Evolutionary conservation across 805 yeast genomes (phyloP).

Genomic region (Candida michaelii): DNA sequence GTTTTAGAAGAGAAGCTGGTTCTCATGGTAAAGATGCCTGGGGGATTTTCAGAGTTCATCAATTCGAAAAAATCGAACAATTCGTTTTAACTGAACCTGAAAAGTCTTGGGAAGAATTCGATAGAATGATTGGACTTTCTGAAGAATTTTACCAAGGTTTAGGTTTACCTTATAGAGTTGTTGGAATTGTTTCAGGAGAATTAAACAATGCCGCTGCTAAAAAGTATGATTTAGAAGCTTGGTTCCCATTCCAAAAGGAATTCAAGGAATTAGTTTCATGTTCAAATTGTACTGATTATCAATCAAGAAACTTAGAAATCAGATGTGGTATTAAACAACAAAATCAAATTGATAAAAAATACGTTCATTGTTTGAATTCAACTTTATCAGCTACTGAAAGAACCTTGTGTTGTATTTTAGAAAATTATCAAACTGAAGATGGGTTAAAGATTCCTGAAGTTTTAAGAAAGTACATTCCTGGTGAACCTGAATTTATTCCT

Average conservation of each 20-base stretch:
- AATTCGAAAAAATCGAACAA: slow-evolving; percentile 97
- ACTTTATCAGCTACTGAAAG: slow-evolving; percentile 98
- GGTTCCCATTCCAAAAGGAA: slow-evolving; percentile 99
- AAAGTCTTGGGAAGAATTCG: slow-evolving; percentile 96
- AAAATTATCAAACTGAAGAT: slow-evolving; percentile 96
- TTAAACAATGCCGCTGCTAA: slow-evolving; percentile 98
- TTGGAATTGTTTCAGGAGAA: slow-evolving; percentile 97
- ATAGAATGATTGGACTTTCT: slow-evolving; percentile 85
- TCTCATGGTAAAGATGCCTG: slow-evolving; percentile 99
- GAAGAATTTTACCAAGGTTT: slow-evolving; percentile 93
- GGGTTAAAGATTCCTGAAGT: slow-evolving; percentile 94
- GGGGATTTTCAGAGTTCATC: slow-evolving; percentile 99
- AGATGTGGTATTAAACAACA: slow-evolving; percentile 97
- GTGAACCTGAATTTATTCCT: slow-evolving; percentile 96
- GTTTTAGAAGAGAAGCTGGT: slow-evolving; percentile 99
- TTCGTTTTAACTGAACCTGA: slow-evolving; percentile 96
- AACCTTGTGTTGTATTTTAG: slow-evolving; percentile 94
- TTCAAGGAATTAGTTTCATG: slow-evolving; percentile 97
- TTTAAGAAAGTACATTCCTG: slow-evolving; percentile 93
- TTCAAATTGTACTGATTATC: slow-evolving; percentile 99
- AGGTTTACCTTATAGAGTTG: slow-evolving; percentile 94
- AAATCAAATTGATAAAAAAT: slow-evolving; percentile 93
- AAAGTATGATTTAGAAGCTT: slow-evolving; percentile 97
- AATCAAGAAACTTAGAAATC: slow-evolving; percentile 96
- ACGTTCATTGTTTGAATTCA: slow-evolving; percentile 97